phyloP scores from a whole-genome alignment of 2,329 filamentous ascomycete species.

The Pseudogymnoascus sp. region DNA sequence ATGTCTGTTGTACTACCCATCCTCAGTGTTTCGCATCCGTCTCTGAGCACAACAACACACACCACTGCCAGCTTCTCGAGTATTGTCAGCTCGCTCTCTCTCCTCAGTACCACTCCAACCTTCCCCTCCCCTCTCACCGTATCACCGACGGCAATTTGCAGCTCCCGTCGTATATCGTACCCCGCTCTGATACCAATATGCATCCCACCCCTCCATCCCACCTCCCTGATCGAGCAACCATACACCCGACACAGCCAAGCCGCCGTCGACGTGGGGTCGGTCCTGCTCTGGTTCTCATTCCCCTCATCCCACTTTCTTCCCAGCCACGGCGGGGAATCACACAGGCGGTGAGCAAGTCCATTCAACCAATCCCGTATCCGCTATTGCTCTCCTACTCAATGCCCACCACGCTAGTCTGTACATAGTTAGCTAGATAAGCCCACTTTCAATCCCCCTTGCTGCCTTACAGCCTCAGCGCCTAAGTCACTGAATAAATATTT shows the following conservation, averaged over 20 bases:
- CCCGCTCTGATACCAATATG: background rate
- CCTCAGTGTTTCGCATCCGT: background rate
- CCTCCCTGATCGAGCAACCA: background rate
- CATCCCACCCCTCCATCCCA: constrained; percentile 8
- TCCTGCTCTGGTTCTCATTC: background rate
- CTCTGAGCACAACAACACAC: background rate
- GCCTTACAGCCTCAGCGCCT: constrained; percentile 2
- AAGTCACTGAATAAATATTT: background rate
- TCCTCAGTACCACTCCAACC: background rate
- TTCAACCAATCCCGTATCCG: background rate
- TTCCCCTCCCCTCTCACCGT: background rate
- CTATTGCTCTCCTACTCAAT: background rate
- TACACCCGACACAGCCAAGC: background rate
- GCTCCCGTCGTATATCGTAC: background rate
- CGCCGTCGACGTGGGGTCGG: constrained; percentile 1
- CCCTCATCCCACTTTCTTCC: background rate
- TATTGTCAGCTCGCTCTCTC: background rate
- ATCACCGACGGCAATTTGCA: constrained; percentile 2
- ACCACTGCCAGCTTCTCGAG: background rate
- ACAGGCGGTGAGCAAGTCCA: constrained; percentile 1
- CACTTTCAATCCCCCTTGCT: background rate
- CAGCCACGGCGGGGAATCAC: background rate
- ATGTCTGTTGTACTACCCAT: constrained; percentile 1
- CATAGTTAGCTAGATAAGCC: background rate
- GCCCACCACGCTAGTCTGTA: background rate